A percentile compares a stretch with the other conserved stretches of the same genome.
phyloP scores from a whole-genome alignment of 169 alveolate genomes.

The Cryptosporidium tyzzeri region DNA sequence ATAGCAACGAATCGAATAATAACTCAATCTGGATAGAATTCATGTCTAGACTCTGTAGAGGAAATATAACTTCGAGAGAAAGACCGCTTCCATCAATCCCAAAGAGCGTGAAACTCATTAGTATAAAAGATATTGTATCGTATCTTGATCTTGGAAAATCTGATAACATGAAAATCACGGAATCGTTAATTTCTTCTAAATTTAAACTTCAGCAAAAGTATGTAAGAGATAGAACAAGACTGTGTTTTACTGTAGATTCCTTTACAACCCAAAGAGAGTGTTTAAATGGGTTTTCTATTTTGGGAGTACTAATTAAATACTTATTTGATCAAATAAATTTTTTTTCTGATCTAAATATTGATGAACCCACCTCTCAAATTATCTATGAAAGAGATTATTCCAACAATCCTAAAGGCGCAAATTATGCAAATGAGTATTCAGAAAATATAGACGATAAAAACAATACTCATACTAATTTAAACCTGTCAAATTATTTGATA shows the following conservation, averaged over 20 bases:
- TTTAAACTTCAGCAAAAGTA: slow-evolving; percentile 57
- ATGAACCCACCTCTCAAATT: not conserved
- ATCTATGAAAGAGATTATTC: not conserved
- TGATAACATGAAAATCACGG: slow-evolving; percentile 60
- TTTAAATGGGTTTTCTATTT: slow-evolving; percentile 54
- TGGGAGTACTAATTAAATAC: slow-evolving; percentile 24
- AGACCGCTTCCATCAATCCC: slow-evolving; percentile 56
- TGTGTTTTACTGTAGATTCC: slow-evolving; percentile 67
- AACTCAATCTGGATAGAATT: slow-evolving; percentile 46
- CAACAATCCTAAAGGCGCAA: not conserved
- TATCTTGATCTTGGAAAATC: slow-evolving; percentile 63
- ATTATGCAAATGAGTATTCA: not conserved
- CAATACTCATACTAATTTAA: not conserved
- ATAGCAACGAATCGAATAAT: not conserved
- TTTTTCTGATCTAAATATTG: not conserved
- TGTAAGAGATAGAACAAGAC: slow-evolving; percentile 66
- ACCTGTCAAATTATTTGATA: not conserved
- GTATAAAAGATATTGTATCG: slow-evolving; percentile 39
- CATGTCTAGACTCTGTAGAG: slow-evolving; percentile 59
- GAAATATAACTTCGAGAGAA: slow-evolving; percentile 58
- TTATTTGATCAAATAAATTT: slow-evolving; percentile 21
- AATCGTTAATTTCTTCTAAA: slow-evolving; percentile 49
- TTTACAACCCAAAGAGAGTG: slow-evolving; percentile 64
- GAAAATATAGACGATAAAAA: not conserved
- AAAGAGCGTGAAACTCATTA: slow-evolving; percentile 37